Percentiles rank a stretch among this genome's conserved stretches.
Conservation (phyloP, 345 rosid species). For the Lumnitzera racemosa region DNA sequence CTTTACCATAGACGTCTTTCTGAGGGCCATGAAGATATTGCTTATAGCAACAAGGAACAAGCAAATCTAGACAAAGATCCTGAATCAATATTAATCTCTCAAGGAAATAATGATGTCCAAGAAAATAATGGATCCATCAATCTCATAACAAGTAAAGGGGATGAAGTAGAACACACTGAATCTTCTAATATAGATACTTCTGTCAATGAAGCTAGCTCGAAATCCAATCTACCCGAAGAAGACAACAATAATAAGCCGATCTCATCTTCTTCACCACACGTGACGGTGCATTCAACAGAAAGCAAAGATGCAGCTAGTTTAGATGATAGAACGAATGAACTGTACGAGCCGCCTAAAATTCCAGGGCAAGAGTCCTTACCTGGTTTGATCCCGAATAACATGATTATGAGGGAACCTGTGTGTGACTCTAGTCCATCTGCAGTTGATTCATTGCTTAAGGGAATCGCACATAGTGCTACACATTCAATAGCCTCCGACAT, state of each 20-base stretch:
- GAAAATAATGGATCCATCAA: too few relatives aligned
- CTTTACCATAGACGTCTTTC: conserved; percentile 14
- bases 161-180: too few relatives aligned
- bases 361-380: conserved; percentile 18
- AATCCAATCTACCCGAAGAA: conserved; percentile 5
- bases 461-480: conserved; percentile 38
- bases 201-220: conserved; percentile 17
- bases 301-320: conserved; percentile 4
- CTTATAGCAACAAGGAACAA: too few relatives aligned
- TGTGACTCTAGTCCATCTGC: conserved; percentile 33
- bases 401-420: conserved; percentile 12
- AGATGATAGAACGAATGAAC: conserved; percentile 3
- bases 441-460: conserved; percentile 22
- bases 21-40: conserved; percentile 12
- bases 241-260: conserved; percentile 23
- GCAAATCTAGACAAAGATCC: conserved; percentile 4
- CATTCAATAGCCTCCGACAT: conserved; percentile 82
- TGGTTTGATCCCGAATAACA: conserved; percentile 32
- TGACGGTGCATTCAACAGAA: conserved; percentile 12
- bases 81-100: conserved; percentile 2
- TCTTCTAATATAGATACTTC: background rate
- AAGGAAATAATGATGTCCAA: background rate
- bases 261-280: conserved; percentile 25
- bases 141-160: too few relatives aligned
- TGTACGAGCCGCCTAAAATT: conserved; percentile 12